Evolutionary conservation across 2,329 filamentous ascomycete species (phyloP).

Genomic region (Ophiostoma ulmi): DNA sequence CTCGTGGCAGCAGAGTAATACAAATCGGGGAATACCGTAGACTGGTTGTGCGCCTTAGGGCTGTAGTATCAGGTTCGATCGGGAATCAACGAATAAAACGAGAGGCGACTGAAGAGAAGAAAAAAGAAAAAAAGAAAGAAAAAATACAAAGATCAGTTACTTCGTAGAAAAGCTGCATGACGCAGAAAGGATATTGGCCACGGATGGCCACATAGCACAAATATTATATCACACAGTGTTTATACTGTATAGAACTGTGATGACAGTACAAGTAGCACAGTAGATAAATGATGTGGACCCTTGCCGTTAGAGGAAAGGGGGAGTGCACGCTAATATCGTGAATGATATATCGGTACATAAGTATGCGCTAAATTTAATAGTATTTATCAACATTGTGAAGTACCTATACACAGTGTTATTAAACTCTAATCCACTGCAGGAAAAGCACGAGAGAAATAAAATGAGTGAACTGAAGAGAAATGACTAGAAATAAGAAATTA

Average conservation of each 20-base stretch:
- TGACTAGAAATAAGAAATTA: background rate
- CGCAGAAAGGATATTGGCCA: background rate
- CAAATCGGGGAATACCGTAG: background rate
- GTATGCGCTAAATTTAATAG: accelerated
- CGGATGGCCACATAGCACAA: background rate
- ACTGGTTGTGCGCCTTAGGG: constrained; percentile 4
- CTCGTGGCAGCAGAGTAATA: background rate
- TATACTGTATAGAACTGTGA: background rate
- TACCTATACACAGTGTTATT: background rate
- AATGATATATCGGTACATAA: background rate
- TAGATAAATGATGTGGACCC: background rate
- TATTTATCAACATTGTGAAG: background rate
- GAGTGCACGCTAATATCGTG: background rate
- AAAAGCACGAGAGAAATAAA: constrained; percentile 3
- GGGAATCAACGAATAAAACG: constrained; percentile 3
- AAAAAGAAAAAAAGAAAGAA: background rate
- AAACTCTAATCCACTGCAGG: constrained; percentile 12
- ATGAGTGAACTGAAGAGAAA: background rate
- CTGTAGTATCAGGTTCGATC: background rate
- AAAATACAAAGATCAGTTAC: background rate
- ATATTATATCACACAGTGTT: background rate
- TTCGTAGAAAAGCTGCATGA: background rate
- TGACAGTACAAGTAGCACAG: background rate
- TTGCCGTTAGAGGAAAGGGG: constrained; percentile 1
- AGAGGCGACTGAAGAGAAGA: background rate